Conservation (phyloP, 176 grass and related monocot genomes). For the Rhynchospora breviuscula region DNA sequence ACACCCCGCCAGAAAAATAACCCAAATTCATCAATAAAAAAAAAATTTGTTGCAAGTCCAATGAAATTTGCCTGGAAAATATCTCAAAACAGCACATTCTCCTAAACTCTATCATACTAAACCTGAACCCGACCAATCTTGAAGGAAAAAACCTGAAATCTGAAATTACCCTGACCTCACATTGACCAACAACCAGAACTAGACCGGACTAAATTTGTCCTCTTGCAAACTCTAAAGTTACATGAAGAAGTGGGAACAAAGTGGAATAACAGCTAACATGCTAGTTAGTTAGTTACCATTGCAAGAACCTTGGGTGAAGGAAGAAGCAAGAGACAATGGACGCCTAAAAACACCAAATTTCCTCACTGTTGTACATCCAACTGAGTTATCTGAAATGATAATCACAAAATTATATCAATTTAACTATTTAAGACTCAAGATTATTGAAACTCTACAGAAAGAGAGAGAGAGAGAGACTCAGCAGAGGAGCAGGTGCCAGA, state of each 20-base stretch:
- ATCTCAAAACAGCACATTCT: neutral
- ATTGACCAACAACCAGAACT: neutral
- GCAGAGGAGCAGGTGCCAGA: neutral
- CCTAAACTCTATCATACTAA: neutral
- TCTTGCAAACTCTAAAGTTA: neutral
- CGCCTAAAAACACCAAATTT: neutral
- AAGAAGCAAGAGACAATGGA: slow-evolving; percentile 21
- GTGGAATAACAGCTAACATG: neutral
- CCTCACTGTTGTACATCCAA: neutral
- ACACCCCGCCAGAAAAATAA: neutral
- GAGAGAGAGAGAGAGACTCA: slow-evolving; percentile 7
- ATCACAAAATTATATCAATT: neutral
- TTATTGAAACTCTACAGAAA: slow-evolving; percentile 1
- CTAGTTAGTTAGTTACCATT: slow-evolving; percentile 6
- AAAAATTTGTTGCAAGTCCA: neutral
- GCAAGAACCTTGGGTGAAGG: slow-evolving; percentile 31
- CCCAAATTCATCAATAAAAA: neutral
- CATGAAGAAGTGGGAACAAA: neutral
- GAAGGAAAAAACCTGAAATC: neutral
- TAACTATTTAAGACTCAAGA: neutral
- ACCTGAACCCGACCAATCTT: neutral
- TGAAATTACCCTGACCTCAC: neutral
- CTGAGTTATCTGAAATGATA: neutral
- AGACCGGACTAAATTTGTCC: neutral
- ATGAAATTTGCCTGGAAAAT: neutral